Conservation (phyloP, 495 filamentous ascomycete genomes). For the Aspergillus leporis region DNA sequence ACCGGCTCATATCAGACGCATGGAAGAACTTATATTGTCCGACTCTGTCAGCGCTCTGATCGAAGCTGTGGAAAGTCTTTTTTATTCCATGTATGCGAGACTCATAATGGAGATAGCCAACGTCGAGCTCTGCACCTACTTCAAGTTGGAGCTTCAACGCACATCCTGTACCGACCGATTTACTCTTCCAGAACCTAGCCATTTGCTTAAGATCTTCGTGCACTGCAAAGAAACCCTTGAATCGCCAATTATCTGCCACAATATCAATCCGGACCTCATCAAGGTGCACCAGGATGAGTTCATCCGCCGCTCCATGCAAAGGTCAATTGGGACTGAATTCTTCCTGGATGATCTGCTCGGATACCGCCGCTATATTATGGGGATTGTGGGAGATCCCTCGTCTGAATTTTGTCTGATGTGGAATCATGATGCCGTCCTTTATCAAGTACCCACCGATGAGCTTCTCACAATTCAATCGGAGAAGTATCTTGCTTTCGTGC, state of each 20-base stretch:
- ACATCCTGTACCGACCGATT: constrained; percentile 12
- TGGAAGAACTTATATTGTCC: constrained; percentile 28
- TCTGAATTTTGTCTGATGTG: constrained; percentile 34
- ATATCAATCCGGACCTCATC: constrained; percentile 25
- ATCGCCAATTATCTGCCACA: constrained; percentile 24
- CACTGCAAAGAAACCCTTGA: constrained; percentile 38
- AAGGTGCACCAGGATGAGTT: constrained; percentile 28
- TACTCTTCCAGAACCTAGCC: constrained; percentile 32
- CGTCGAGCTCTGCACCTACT: constrained; percentile 36
- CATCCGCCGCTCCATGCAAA: constrained; percentile 22
- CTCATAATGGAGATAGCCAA: constrained; percentile 39
- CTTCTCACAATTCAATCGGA: constrained; percentile 34
- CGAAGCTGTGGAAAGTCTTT: constrained; percentile 36
- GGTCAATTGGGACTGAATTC: constrained; percentile 7
- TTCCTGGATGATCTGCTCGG: constrained; percentile 30
- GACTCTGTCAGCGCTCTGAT: constrained; percentile 29
- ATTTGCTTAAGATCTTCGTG: constrained; percentile 35
- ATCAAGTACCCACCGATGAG: constrained; percentile 27
- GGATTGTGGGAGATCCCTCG: constrained; percentile 18
- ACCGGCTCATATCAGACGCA: constrained; percentile 27
- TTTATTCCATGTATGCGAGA: constrained; percentile 37
- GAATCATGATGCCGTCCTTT: constrained; percentile 25
- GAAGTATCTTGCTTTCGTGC: constrained; percentile 33
- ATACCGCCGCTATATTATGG: constrained; percentile 32
- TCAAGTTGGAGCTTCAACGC: constrained; percentile 22